phyloP scores from a whole-genome alignment of 805 yeast species.

The Candida boidinii region DNA sequence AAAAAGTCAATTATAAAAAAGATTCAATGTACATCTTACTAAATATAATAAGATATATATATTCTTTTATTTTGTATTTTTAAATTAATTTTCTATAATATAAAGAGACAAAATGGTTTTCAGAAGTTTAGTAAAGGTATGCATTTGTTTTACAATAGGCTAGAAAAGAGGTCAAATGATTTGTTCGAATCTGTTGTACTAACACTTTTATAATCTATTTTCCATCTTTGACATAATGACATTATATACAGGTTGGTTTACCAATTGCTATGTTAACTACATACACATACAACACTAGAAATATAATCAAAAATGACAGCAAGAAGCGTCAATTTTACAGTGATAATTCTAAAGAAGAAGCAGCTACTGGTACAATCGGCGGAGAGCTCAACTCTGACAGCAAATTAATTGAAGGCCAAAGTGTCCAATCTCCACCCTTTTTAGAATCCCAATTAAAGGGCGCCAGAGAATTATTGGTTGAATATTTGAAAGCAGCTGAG shows the following conservation, averaged over 20 bases:
- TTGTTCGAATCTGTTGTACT: too few species aligned
- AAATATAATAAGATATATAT: too few species aligned
- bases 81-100: too few species aligned
- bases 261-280: background rate
- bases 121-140: too few species aligned
- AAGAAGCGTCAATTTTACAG: constrained; percentile 19
- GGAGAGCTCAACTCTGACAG: constrained; percentile 2
- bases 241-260: background rate
- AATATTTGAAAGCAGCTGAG: constrained; percentile 26
- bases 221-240: too few species aligned
- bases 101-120: too few species aligned
- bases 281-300: background rate
- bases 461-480: constrained; percentile 36
- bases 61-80: too few species aligned
- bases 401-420: constrained; percentile 7
- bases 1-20: too few species aligned
- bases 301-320: constrained; percentile 12
- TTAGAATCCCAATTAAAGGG: constrained; percentile 40
- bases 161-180: too few species aligned
- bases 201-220: too few species aligned
- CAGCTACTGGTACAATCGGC: constrained; percentile 15
- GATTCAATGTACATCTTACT: too few species aligned
- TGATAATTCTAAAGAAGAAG: constrained; percentile 7
- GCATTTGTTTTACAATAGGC: too few species aligned
- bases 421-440: constrained; percentile 25